Evolutionary conservation across 805 yeast genomes (phyloP).

Genomic region (Candida mattraensis): DNA sequence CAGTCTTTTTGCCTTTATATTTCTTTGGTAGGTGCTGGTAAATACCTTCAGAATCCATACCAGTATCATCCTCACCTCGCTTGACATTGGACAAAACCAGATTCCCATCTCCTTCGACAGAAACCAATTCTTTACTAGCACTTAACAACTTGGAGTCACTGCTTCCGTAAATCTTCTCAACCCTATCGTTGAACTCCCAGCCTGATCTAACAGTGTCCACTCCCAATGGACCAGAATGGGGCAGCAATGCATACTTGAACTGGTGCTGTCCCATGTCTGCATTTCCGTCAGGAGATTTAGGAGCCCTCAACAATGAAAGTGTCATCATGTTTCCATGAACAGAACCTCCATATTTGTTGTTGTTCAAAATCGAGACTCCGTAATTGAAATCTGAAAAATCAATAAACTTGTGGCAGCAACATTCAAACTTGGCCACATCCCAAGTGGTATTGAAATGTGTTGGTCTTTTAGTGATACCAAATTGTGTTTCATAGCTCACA

Average conservation of each 20-base stretch:
- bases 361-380: conserved; percentile 84
- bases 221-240: conserved; percentile 72
- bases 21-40: conserved; percentile 39
- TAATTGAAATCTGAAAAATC: conserved; percentile 84
- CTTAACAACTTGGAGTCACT: conserved; percentile 1
- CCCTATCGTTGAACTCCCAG: conserved; percentile 71
- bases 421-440: conserved; percentile 97
- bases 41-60: conserved; percentile 34
- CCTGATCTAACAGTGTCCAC: conserved; percentile 70
- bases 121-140: conserved; percentile 20
- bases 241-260: conserved; percentile 80
- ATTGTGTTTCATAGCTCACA: conserved; percentile 92
- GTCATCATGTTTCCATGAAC: conserved; percentile 93
- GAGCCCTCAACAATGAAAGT: conserved; percentile 80
- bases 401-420: conserved; percentile 90
- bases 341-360: conserved; percentile 88
- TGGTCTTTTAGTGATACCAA: conserved; percentile 87
- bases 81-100: conserved; percentile 76
- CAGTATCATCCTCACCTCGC: conserved; percentile 80
- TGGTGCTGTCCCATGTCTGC: conserved; percentile 92
- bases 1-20: conserved; percentile 44
- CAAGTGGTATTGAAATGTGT: conserved; percentile 93
- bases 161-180: conserved; percentile 19
- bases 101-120: conserved; percentile 50
- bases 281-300: conserved; percentile 91